phyloP scores from a whole-genome alignment of 1,284 basidiomycete species.

The Malassezia sympodialis region DNA sequence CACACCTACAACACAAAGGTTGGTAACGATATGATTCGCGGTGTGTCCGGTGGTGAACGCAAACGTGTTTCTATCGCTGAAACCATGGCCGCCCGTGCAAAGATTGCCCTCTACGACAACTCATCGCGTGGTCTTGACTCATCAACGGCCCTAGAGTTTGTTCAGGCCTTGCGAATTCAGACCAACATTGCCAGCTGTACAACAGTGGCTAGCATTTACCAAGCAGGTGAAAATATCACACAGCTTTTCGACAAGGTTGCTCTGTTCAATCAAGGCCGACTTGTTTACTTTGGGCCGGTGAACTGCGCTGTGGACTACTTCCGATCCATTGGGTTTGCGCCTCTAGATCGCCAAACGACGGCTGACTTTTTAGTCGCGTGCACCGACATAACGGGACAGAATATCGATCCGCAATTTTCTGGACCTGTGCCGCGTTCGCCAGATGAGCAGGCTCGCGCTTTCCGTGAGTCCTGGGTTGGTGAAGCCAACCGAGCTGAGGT shows the following conservation, averaged over 20 bases:
- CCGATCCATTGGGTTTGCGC: slow-evolving; percentile 62
- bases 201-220: slow-evolving; percentile 51
- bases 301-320: slow-evolving; percentile 62
- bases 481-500: slow-evolving; percentile 44
- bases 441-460: slow-evolving; percentile 22
- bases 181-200: slow-evolving; percentile 39
- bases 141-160: slow-evolving; percentile 31
- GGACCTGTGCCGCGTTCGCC: slow-evolving; percentile 24
- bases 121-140: slow-evolving; percentile 49
- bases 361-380: slow-evolving; percentile 51
- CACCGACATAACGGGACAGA: slow-evolving; percentile 64
- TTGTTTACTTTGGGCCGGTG: slow-evolving; percentile 70
- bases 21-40: slow-evolving; percentile 43
- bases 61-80: slow-evolving; percentile 36
- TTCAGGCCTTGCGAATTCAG: slow-evolving; percentile 48
- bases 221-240: slow-evolving; percentile 56
- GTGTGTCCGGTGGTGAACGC: slow-evolving; percentile 48
- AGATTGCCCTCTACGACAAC: slow-evolving; percentile 40
- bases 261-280: slow-evolving; percentile 67
- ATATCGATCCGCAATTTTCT: slow-evolving; percentile 41
- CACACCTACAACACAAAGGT: slow-evolving; percentile 33
- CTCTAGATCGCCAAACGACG: slow-evolving; percentile 59
- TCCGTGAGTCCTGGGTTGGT: slow-evolving; percentile 21
- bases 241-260: slow-evolving; percentile 45
- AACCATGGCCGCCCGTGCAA: slow-evolving; percentile 49